phyloP scores from a whole-genome alignment of 2,329 filamentous ascomycete genomes.

The Fusarium sp. region DNA sequence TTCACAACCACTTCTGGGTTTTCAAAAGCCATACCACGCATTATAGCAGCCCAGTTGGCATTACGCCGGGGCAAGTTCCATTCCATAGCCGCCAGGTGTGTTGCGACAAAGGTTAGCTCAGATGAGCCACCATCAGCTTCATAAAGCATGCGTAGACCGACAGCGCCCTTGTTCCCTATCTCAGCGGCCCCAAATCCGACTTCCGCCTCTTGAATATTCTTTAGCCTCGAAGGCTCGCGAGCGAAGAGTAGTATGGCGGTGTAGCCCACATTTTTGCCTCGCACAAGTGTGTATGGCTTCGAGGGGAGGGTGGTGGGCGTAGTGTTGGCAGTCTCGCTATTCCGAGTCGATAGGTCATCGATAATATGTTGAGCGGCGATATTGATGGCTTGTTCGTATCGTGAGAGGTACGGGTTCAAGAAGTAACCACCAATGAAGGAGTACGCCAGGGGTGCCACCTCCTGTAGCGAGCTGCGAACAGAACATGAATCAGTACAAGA shows the following conservation, averaged over 20 bases:
- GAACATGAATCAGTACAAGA: constrained; percentile 38
- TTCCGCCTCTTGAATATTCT: constrained; percentile 77
- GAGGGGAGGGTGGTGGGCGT: constrained; percentile 35
- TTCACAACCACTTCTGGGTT: constrained; percentile 57
- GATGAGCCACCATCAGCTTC: constrained; percentile 52
- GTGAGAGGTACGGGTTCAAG: constrained; percentile 78
- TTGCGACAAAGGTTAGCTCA: constrained; percentile 85
- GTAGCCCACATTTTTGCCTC: constrained; percentile 83
- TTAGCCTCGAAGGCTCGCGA: constrained; percentile 68
- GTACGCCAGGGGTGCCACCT: constrained; percentile 85
- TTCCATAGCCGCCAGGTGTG: constrained; percentile 91
- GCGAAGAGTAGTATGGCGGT: constrained; percentile 90
- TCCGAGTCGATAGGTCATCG: constrained; percentile 12
- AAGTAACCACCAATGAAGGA: constrained; percentile 88
- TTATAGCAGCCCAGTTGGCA: constrained; percentile 87
- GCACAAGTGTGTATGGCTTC: constrained; percentile 74
- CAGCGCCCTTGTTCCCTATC: constrained; percentile 96
- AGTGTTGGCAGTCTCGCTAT: constrained; percentile 9
- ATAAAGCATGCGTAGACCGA: constrained; percentile 79
- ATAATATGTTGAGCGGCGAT: constrained; percentile 59
- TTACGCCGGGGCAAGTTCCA: constrained; percentile 80
- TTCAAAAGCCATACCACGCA: constrained; percentile 81
- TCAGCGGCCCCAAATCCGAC: constrained; percentile 86
- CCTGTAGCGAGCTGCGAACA: constrained; percentile 78
- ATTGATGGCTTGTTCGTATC: constrained; percentile 77